These are phyloP conservation scores for Candida nitratophila DNA, from an alignment of 805 yeast genomes.

Conservation along the genomic window DNA sequence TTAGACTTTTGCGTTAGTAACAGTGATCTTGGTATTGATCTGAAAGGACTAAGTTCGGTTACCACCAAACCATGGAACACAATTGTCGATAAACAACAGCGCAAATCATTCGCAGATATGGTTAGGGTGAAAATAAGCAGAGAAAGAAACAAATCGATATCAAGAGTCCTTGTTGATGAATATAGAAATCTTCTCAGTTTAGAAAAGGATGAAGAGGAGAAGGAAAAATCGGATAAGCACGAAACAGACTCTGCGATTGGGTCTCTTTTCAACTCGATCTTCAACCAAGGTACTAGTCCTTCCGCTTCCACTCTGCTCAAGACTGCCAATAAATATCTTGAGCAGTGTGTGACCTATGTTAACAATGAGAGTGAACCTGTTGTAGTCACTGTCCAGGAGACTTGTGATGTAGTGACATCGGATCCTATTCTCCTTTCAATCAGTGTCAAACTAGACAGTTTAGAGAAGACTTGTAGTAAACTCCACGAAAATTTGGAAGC, in stretches of 20 bases:
- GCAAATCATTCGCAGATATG: constrained; percentile 47
- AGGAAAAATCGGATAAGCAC: not conserved
- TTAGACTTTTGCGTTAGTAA: constrained; percentile 54
- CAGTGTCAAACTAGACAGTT: constrained; percentile 53
- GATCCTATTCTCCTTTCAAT: constrained; percentile 63
- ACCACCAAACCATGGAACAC: constrained; percentile 58
- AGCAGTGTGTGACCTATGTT: constrained; percentile 56
- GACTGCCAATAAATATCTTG: constrained; percentile 45
- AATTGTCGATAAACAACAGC: constrained; percentile 36
- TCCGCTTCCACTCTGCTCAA: constrained; percentile 28
- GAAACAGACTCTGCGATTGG: constrained; percentile 7
- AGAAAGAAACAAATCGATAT: constrained; percentile 31
- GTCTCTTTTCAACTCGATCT: constrained; percentile 17
- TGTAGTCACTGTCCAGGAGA: constrained; percentile 57
- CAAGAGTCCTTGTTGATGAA: constrained; percentile 32
- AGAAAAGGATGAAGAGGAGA: constrained; percentile 15
- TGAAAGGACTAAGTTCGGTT: constrained; percentile 42
- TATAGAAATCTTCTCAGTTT: constrained; percentile 27
- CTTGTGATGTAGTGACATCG: constrained; percentile 53
- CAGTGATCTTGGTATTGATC: constrained; percentile 56
- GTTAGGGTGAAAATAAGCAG: constrained; percentile 47
- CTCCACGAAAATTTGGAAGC: constrained; percentile 16
- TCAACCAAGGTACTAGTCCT: constrained; percentile 17
- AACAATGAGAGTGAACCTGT: constrained; percentile 24
- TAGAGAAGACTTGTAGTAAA: constrained; percentile 43